A percentile compares a stretch with the other conserved stretches of the same genome.
Evolutionary conservation across 345 rosid species (phyloP).

Genomic region (Eucalyptus grandis): DNA sequence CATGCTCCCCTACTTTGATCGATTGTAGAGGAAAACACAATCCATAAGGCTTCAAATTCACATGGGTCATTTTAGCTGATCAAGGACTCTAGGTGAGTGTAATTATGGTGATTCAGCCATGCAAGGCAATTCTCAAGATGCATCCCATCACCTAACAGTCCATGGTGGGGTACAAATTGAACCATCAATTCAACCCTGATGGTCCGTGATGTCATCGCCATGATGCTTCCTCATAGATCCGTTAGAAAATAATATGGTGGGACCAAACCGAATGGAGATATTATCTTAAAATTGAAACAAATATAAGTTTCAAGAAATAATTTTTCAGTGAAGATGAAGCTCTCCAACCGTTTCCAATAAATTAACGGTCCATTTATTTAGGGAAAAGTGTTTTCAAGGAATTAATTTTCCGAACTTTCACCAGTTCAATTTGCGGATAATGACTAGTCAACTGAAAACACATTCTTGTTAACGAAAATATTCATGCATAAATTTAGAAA

Average conservation of each 20-base stretch:
- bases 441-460: neutral
- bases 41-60: neutral
- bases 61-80: neutral
- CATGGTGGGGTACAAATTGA: neutral
- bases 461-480: fast-evolving
- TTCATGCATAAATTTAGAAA: neutral
- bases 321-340: neutral
- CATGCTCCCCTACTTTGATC: neutral
- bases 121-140: neutral
- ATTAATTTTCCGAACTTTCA: no score
- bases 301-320: neutral
- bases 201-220: neutral
- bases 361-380: neutral
- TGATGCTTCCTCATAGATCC: neutral
- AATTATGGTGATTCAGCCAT: neutral
- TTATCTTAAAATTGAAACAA: neutral
- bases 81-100: neutral
- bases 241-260: neutral
- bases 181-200: neutral
- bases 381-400: neutral
- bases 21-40: neutral
- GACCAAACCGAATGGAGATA: neutral
- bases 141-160: neutral
- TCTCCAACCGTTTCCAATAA: neutral
- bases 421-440: fast-evolving